These are phyloP conservation scores for Solanum hybrid DNA, from an alignment of 305 asterid species.

Conservation along the genomic window DNA sequence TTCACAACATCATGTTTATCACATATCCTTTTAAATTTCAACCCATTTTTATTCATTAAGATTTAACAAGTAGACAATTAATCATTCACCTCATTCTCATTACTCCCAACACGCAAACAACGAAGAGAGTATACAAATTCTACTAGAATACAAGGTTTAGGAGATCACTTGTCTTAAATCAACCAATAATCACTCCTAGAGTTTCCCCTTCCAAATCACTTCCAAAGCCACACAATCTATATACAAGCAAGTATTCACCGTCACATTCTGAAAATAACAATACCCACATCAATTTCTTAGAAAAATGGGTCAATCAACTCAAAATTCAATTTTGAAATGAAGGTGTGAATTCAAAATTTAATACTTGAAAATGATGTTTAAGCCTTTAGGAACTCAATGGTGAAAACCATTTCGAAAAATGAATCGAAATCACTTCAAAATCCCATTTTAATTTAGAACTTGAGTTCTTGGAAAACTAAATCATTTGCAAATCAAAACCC, in stretches of 20 bases:
- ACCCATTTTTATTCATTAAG: neutral
- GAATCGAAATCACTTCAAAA: neutral
- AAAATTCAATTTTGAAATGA: too few relatives aligned
- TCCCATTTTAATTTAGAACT: neutral
- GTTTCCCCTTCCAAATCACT: neutral
- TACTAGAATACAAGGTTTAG: neutral
- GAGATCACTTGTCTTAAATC: neutral
- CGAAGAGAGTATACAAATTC: neutral
- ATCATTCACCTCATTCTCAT: neutral
- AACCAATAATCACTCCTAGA: neutral
- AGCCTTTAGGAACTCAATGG: neutral
- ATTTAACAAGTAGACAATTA: neutral
- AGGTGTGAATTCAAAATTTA: neutral
- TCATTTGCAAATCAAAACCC: neutral
- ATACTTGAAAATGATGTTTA: neutral
- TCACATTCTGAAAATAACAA: neutral
- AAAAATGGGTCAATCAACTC: neutral
- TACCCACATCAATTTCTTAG: neutral
- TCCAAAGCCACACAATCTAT: neutral
- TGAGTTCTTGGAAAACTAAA: neutral
- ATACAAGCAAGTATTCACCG: neutral
- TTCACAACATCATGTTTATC: neutral
- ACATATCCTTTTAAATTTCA: neutral
- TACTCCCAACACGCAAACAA: neutral
- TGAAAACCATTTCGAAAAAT: neutral